phyloP scores from a whole-genome alignment of 371 early-diverging fungal species.

The Rhizopus sp. region DNA sequence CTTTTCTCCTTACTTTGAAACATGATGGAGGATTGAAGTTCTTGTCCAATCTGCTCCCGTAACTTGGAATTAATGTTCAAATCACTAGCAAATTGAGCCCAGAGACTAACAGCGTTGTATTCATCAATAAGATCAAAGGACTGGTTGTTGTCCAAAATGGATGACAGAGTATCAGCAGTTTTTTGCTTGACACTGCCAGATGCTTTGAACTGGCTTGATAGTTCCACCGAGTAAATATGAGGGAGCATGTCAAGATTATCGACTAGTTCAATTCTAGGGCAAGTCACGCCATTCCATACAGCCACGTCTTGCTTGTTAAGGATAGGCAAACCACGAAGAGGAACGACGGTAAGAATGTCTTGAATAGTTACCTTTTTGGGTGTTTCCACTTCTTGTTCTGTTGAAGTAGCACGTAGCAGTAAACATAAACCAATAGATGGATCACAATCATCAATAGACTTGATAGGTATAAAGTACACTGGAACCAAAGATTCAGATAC shows the following conservation, averaged over 20 bases:
- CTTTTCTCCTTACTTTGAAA: conserved; percentile 43
- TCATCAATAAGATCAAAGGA: conserved; percentile 27
- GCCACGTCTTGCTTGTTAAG: conserved; percentile 13
- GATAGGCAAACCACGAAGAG: conserved; percentile 45
- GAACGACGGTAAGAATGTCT: conserved; percentile 41
- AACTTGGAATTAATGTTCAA: conserved; percentile 33
- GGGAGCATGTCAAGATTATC: conserved; percentile 51
- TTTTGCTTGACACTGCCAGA: conserved; percentile 6
- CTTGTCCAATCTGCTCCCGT: conserved; percentile 38
- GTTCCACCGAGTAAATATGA: conserved; percentile 32
- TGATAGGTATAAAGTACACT: conserved; percentile 38
- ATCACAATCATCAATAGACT: background rate
- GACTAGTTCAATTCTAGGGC: conserved; percentile 37
- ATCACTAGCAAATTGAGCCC: conserved; percentile 40
- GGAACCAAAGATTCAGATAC: conserved; percentile 60
- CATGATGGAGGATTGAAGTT: conserved; percentile 41
- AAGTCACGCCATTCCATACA: conserved; percentile 27
- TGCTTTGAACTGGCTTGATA: background rate
- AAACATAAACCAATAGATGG: conserved; percentile 27
- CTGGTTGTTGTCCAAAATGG: conserved; percentile 3
- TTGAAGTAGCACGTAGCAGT: conserved; percentile 19
- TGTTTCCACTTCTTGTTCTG: conserved; percentile 7
- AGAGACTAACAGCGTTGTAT: conserved; percentile 41
- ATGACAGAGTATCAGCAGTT: conserved; percentile 5
- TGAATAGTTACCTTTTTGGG: conserved; percentile 14